Percentiles rank a stretch among this genome's conserved stretches.
Evolutionary conservation across 1,139 yeast genomes (phyloP).

Genomic region (Yamadazyma trypodendri): DNA sequence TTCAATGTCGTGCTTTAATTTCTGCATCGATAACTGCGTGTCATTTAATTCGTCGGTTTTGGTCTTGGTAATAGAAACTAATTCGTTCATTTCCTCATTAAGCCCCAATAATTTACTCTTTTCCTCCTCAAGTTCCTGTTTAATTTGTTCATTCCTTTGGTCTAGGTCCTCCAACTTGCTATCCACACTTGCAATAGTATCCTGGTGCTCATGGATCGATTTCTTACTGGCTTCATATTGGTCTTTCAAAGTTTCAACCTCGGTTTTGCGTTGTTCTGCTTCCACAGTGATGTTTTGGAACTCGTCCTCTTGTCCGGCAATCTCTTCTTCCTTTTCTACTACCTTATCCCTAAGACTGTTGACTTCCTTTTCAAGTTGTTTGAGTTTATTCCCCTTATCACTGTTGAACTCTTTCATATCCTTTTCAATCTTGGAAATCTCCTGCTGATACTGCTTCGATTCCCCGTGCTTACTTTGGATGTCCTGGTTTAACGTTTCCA

Average conservation of each 20-base stretch:
- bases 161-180: slow-evolving; percentile 22
- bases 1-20: slow-evolving; percentile 63
- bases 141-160: slow-evolving; percentile 33
- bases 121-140: slow-evolving; percentile 57
- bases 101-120: slow-evolving; percentile 63
- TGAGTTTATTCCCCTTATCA: slow-evolving; percentile 79
- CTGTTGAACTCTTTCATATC: slow-evolving; percentile 82
- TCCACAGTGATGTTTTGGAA: slow-evolving; percentile 70
- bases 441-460: slow-evolving; percentile 28
- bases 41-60: slow-evolving; percentile 55
- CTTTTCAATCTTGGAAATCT: slow-evolving; percentile 58
- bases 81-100: slow-evolving; percentile 74
- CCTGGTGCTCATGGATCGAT: slow-evolving; percentile 36
- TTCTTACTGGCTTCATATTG: slow-evolving; percentile 30
- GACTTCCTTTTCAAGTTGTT: slow-evolving; percentile 62
- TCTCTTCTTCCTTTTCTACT: slow-evolving; percentile 36
- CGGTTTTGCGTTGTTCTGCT: slow-evolving; percentile 64
- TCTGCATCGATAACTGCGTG: slow-evolving; percentile 55
- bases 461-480: slow-evolving; percentile 34
- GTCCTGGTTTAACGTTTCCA: slow-evolving; percentile 40
- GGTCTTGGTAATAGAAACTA: slow-evolving; percentile 49
- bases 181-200: slow-evolving; percentile 23
- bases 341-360: slow-evolving; percentile 36
- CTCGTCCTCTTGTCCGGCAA: slow-evolving; percentile 48
- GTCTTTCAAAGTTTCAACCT: slow-evolving; percentile 47